Evolutionary conservation across 306 rosid species (phyloP), one percentile per base, ranked within the genome.

Genomic region (Cyamopsis tetragonoloba): DNA sequence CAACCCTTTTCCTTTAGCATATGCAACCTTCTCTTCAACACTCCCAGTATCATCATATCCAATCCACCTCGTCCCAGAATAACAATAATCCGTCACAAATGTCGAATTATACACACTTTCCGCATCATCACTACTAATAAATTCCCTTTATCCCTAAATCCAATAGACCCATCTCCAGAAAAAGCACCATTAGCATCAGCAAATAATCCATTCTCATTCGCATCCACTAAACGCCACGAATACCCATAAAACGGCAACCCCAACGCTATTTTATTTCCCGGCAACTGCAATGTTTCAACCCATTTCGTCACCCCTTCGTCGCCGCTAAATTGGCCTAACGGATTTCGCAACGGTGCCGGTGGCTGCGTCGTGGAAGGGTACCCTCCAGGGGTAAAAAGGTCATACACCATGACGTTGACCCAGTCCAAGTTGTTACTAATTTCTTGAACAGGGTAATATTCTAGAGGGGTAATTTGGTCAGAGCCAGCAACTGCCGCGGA

Each of bases 221-320:
- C 48, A 47, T 78, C 19, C 18, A 0, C 43, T 14, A 74, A 50
- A 0, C 15, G 48, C 88, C 88, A 80, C 0, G 78, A 58, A 42
- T 74, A 80, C 4, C 88, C 78, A 10, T 74, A 74, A 51, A 70
- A 84, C 6, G 88, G 75, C 43, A 83, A 80, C 3, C 81, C 88
- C 3, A 66, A 0, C n/a, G 72, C 83, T 42, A 80, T 6, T 24
- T 74, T 74, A 5, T 43, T 43, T 3, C 48, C 39, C 0, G 77
- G 68, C 28, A 74, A 42, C 4, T 83, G 80, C 14, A 9, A 3
- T n/a, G n/a, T n/a, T 11, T 3, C 5, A 23, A 71, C 22, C 88
- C 85, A 78, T 24, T 60, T 32, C 5, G 38, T 27, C 6, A 75
- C 13, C 2, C 88, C 85, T 27, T 72, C 34, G 6, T 72, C 77